phyloP scores from a whole-genome alignment of 164 flowering plant genomes.

The Kingdonia uniflora region DNA sequence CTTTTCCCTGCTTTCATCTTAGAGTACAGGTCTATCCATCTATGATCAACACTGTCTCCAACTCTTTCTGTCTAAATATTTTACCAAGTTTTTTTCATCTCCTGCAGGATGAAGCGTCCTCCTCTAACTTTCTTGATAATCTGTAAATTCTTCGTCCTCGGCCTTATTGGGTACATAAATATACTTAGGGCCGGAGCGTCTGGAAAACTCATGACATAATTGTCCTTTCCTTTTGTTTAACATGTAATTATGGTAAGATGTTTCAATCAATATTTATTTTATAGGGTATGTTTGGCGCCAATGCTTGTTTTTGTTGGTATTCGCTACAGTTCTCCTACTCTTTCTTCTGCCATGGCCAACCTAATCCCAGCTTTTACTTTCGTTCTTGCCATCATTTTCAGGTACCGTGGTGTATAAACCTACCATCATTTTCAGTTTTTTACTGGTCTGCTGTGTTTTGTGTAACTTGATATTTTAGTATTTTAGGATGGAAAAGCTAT shows the following conservation, averaged over 20 bases:
- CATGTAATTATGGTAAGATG: too few relatives aligned
- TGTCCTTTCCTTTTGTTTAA: too few relatives aligned
- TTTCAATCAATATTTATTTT: too few relatives aligned
- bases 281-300: slow-evolving; percentile 13
- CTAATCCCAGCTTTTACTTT: too few relatives aligned
- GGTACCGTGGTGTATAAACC: not conserved
- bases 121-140: slow-evolving; percentile 21
- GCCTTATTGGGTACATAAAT: slow-evolving; percentile 27
- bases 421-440: not conserved
- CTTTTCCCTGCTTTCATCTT: slow-evolving; percentile 24
- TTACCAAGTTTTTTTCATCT: not conserved
- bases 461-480: too few relatives aligned
- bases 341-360: too few relatives aligned
- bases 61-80: too few relatives aligned
- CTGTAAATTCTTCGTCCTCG: slow-evolving; percentile 27
- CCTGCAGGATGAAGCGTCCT: slow-evolving; percentile 14
- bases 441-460: not conserved
- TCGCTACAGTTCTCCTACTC: too few relatives aligned
- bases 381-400: too few relatives aligned
- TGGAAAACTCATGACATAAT: too few relatives aligned
- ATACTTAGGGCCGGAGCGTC: not conserved
- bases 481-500: too few relatives aligned
- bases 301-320: slow-evolving; percentile 21
- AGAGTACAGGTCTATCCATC: slow-evolving; percentile 11
- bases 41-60: too few relatives aligned